Base-by-base conservation (phyloP, 495 filamentous ascomycete species). In the Tuber calosporum region DNA sequence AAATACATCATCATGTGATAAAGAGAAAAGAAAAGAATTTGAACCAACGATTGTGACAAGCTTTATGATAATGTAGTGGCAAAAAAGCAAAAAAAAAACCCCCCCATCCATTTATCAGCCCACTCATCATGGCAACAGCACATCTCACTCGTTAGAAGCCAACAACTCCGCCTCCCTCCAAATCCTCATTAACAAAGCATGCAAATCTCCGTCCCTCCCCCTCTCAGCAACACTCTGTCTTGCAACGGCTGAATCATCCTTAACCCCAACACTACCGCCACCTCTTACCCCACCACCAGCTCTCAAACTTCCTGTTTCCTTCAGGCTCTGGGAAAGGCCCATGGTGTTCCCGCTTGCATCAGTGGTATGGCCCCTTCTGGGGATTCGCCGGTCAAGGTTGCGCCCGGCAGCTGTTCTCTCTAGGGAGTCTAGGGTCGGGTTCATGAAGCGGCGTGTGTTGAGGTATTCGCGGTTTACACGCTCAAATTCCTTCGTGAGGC, bases 361-460 rank as follows among this genome's bases (percentile, higher is more conserved):
- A 15, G 77, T 77, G 66, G 34, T 74, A 75, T 67, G 72, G 75
- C 67, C 71, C 73, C 80, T 69, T 77, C 82, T 82, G 41, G 83
- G 82, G 72, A 82, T 84, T 74, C 84, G 85, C 58, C 85, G 83
- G 40, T 83, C 81, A 26, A 22, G 9, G 26, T 83, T 85, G 1
- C 86, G 85, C 6, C 87, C 80, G 42, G 86, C 83, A 40, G 82
- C 80, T 4, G 90, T 77, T n/a, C 89, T 84, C 34, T 80, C 81
- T 30, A 90, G 79, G 6, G 87, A 89, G 43, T 87, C 84, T 4
- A 84, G 86, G 8, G 91, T 83, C 2, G 90, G 90, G 76, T 91
- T 89, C 72, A 89, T 89, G 81, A 88, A 89, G 34, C 90, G 83
- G 48, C 90, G 83, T n/a, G 91, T 87, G 26, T 90, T 89, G 8